Evolutionary conservation across 345 rosid genomes (phyloP).

Genomic region (Arabis alpina): DNA sequence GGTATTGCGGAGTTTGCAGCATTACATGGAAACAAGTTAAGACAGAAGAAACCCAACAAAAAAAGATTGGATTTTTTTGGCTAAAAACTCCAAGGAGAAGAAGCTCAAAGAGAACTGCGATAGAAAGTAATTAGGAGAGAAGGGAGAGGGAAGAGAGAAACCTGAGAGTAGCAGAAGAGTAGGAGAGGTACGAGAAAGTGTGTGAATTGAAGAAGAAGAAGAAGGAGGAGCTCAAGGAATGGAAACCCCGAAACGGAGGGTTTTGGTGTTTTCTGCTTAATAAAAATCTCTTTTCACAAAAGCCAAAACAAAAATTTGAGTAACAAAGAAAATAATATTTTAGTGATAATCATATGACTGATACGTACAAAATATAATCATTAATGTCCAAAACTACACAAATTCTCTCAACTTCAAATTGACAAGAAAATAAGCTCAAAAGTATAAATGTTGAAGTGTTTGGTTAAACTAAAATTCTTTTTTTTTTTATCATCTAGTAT

Average conservation of each 20-base stretch:
- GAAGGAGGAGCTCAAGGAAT: conserved; percentile 3
- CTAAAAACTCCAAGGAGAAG: neutral
- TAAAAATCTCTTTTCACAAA: conserved; percentile 33
- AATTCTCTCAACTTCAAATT: no score
- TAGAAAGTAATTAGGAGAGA: neutral
- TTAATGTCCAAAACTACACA: no score
- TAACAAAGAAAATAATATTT: no score
- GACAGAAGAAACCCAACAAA: neutral
- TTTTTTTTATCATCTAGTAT: no score
- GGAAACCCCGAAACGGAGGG: conserved; percentile 34
- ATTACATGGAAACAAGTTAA: conserved; percentile 17
- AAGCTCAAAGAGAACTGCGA: neutral
- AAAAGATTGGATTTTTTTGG: conserved; percentile 16
- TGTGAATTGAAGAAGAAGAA: conserved; percentile 19
- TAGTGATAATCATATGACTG: no score
- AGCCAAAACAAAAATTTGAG: neutral
- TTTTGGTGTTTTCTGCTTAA: conserved; percentile 37
- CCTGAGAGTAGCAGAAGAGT: conserved; percentile 33
- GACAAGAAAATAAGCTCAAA: no score
- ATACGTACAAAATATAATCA: no score
- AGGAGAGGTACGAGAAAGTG: conserved; percentile 15
- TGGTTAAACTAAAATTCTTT: no score
- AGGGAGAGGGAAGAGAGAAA: conserved; percentile 14
- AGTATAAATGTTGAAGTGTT: no score
- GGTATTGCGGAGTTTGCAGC: conserved; percentile 32